phyloP scores from a whole-genome alignment of 148 eudicot species.

The Fagopyrum esculentum region DNA sequence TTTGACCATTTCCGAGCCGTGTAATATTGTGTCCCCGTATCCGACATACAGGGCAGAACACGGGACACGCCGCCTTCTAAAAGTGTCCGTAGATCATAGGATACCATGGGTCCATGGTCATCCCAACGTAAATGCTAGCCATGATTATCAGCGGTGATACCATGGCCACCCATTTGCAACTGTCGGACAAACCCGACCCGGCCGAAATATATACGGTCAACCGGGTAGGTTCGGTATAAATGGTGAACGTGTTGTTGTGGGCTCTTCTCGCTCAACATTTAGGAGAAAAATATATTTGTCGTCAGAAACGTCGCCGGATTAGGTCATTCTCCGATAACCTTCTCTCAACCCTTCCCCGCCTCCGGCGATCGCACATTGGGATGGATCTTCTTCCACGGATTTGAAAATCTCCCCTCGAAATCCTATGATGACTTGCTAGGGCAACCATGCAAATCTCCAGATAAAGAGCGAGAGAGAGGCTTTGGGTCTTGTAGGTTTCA shows the following conservation, averaged over 20 bases:
- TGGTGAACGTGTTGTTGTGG: not conserved
- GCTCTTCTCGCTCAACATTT: not conserved
- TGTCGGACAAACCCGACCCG: not conserved
- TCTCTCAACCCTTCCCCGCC: not conserved
- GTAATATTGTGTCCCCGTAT: too few species aligned
- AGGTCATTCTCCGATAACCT: not conserved
- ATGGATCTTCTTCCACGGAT: not conserved
- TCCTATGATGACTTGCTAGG: not conserved
- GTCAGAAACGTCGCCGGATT: constrained; percentile 2
- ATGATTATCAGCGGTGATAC: not conserved
- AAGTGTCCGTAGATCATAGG: too few species aligned
- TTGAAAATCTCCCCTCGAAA: not conserved
- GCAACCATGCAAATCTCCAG: not conserved
- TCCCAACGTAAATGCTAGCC: too few species aligned
- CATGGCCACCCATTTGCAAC: not conserved
- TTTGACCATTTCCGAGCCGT: too few species aligned
- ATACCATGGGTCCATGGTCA: too few species aligned
- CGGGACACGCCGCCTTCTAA: too few species aligned
- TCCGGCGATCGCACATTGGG: not conserved
- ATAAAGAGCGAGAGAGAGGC: not conserved
- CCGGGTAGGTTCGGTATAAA: not conserved
- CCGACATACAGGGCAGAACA: too few species aligned
- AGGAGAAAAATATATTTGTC: not conserved
- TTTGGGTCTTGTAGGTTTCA: constrained; percentile 7
- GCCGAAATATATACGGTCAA: not conserved